Evolutionary conservation across 352 stramenopile genomes (phyloP), one percentile per base, ranked within the genome.

Genomic region (Pythium vanterpoolii): DNA sequence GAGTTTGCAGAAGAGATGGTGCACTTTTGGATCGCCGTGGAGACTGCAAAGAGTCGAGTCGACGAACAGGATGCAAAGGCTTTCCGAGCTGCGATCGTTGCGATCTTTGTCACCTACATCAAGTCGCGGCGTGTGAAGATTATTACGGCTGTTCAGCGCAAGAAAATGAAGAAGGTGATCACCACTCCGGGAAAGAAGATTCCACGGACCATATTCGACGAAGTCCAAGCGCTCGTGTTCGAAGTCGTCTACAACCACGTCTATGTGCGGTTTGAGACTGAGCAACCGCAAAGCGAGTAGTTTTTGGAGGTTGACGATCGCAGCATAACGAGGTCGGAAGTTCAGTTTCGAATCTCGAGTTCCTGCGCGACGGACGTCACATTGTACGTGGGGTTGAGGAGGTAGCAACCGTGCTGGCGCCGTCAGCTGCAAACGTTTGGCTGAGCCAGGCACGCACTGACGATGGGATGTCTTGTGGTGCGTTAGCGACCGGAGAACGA

Each of bases 151-250:
- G 74, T 75, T 4, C 78, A 89, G 47, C 73, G 73, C 45, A 90
- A 89, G 50, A 77, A 73, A 33, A 85, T 90, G 56, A 84, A 87
- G 54, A 84, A 85, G 14, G 53, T 56, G 26, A 86, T 89, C 57
- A 88, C 80, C 4, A 85, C 68, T 5, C 76, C 78, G 1, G 76
- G 68, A 30, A 84, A 77, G 36, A 82, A 75, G 27, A 38, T 90
- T 21, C 68, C 69, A 0, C 27, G 28, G 0, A 62, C 54, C 1
- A 66, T 90, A 5, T 89, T 74, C 56, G 74, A 89, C 49, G 80
- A 90, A 7, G 56, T 80, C 0, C 76, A 86, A 46, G 38, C 57
- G 5, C 64, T 86, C 34, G 72, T 87, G 23, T 83, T 86, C 43
- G 75, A 89, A 8, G 56, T 89, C 19, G 63, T 90, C 30, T 88